Conservation (phyloP, 768 basidiomycete species). For the Agaricus subrufescens region DNA sequence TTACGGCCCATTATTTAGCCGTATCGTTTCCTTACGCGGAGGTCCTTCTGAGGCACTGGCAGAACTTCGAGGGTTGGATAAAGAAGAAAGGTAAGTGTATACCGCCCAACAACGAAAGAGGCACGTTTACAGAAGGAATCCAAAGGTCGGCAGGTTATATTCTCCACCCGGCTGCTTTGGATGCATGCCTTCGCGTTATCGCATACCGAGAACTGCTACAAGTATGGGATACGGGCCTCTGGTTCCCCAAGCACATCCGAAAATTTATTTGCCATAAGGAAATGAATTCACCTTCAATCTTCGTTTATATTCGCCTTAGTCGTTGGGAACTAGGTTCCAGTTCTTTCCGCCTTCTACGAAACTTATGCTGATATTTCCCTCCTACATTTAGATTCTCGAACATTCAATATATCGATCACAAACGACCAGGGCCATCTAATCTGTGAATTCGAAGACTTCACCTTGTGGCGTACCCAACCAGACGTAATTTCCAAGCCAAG, state of each 20-base stretch:
- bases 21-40: background rate
- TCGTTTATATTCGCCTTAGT: background rate
- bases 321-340: background rate
- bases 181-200: slow-evolving; percentile 28
- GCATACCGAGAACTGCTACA: slow-evolving; percentile 26
- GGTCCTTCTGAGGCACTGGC: background rate
- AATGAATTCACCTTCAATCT: background rate
- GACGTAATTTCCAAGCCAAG: background rate
- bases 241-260: slow-evolving; percentile 15
- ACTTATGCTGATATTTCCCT: background rate
- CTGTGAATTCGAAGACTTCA: background rate
- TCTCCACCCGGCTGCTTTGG: slow-evolving; percentile 33
- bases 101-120: background rate
- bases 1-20: background rate
- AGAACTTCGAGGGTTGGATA: background rate
- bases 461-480: background rate
- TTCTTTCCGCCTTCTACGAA: background rate
- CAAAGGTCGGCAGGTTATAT: slow-evolving; percentile 20
- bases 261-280: background rate
- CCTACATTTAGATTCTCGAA: background rate
- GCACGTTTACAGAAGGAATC: background rate
- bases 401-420: background rate
- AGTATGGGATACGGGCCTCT: slow-evolving; percentile 20
- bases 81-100: background rate
- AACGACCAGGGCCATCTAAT: background rate